Evolutionary conservation across 768 basidiomycete species (phyloP).

Genomic region (Plicaturopsis crispa): DNA sequence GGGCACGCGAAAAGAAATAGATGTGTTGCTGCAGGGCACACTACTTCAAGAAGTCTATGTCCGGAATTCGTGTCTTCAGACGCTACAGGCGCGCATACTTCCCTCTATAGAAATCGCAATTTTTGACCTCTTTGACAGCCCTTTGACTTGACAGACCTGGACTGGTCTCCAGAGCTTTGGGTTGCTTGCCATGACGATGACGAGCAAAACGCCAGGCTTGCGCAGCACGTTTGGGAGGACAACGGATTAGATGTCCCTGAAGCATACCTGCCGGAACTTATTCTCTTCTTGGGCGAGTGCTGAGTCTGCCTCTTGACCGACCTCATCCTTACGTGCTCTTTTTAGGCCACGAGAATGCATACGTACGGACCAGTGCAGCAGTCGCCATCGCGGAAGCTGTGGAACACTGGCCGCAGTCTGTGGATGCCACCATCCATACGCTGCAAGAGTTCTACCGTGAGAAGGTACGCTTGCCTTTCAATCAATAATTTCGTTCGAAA

Average conservation of each 20-base stretch:
- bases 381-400: conserved; percentile 72
- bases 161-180: conserved; percentile 88
- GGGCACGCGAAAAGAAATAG: conserved; percentile 55
- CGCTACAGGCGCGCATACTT: conserved; percentile 60
- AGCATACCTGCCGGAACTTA: conserved; percentile 41
- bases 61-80: conserved; percentile 82
- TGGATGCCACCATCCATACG: conserved; percentile 35
- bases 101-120: neutral
- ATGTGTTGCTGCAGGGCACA: conserved; percentile 62
- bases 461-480: conserved; percentile 45
- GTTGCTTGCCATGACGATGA: conserved; percentile 84
- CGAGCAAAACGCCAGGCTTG: conserved; percentile 82
- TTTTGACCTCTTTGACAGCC: conserved; percentile 40
- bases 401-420: conserved; percentile 58
- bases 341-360: conserved; percentile 70
- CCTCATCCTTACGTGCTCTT: neutral
- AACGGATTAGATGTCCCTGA: conserved; percentile 88
- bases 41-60: conserved; percentile 84
- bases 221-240: conserved; percentile 85
- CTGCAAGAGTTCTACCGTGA: conserved; percentile 76
- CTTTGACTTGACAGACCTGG: conserved; percentile 89
- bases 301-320: neutral
- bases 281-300: conserved; percentile 60
- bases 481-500: too few relatives aligned
- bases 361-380: conserved; percentile 71